Conservation (phyloP, 2,329 filamentous ascomycete species). For the Diaporthe citriasiana region DNA sequence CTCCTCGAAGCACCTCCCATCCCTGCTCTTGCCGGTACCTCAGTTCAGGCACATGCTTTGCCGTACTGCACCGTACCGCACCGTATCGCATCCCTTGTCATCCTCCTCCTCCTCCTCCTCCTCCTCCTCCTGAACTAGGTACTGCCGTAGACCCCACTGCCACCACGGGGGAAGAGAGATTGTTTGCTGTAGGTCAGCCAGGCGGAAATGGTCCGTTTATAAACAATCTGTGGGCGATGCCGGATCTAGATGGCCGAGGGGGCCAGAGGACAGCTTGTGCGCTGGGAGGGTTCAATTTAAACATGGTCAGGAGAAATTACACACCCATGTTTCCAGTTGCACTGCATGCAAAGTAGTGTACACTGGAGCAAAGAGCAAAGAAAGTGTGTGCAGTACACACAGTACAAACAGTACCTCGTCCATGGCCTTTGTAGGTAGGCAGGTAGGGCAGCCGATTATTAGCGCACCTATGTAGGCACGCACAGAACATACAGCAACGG, state of each 20-base stretch:
- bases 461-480: background rate
- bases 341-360: background rate
- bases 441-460: background rate
- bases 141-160: slow-evolving; percentile 16
- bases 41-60: slow-evolving; percentile 7
- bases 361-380: background rate
- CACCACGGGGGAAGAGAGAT: slow-evolving; percentile 17
- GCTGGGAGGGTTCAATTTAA: background rate
- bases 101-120: no score
- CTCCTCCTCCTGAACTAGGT: slow-evolving; percentile 27
- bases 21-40: slow-evolving; percentile 40
- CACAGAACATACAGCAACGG: slow-evolving; percentile 20
- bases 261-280: slow-evolving; percentile 11
- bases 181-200: slow-evolving; percentile 14
- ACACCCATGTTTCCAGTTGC: background rate
- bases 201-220: slow-evolving; percentile 11
- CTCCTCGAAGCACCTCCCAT: slow-evolving; percentile 20
- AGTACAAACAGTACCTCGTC: background rate
- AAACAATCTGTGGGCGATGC: slow-evolving; percentile 1
- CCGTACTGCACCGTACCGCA: slow-evolving; percentile 10
- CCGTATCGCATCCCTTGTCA: slow-evolving; percentile 1
- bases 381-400: background rate
- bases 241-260: background rate
- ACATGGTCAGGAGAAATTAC: slow-evolving; percentile 11
- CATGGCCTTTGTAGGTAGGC: background rate